Conservation (phyloP, 139 green algal species). For the Chlorella ohadii region DNA sequence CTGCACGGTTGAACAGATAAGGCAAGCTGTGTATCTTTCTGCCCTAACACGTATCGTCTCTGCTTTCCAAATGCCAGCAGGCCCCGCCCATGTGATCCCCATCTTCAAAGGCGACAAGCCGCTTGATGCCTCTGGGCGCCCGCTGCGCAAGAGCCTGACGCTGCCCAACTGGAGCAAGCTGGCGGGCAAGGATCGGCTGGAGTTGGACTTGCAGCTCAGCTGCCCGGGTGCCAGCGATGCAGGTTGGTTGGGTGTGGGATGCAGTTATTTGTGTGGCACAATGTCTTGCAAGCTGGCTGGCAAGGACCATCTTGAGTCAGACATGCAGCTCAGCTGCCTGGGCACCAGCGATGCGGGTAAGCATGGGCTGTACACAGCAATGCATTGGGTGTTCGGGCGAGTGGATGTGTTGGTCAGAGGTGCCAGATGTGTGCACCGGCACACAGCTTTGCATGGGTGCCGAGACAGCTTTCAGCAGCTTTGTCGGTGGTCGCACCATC, state of each 20-base stretch:
- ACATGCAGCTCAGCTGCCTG: constrained; percentile 45
- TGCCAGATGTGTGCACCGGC: too few relatives aligned
- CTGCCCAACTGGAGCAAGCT: neutral
- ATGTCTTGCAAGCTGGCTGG: neutral
- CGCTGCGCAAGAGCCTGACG: neutral
- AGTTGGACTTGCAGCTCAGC: constrained; percentile 45
- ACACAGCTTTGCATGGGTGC: too few relatives aligned
- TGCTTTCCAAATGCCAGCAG: neutral
- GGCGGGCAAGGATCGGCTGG: constrained; percentile 15
- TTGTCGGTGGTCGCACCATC: too few relatives aligned
- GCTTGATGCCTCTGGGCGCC: too few relatives aligned
- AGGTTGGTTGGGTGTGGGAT: neutral
- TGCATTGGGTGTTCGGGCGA: too few relatives aligned
- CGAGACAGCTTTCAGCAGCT: too few relatives aligned
- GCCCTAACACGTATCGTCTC: too few relatives aligned
- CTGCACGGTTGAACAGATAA: too few relatives aligned
- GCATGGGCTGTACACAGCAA: too few relatives aligned
- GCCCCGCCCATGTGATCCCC: constrained; percentile 33
- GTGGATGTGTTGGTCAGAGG: too few relatives aligned
- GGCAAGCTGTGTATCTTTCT: too few relatives aligned
- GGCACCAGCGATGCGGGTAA: neutral
- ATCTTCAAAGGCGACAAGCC: constrained; percentile 36
- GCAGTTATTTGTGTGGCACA: too few relatives aligned
- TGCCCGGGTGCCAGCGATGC: constrained; percentile 19
- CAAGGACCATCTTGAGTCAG: constrained; percentile 33